Base-by-base conservation (phyloP, 371 early-diverging fungal genomes). In the Syncephalis plumigaleata region DNA sequence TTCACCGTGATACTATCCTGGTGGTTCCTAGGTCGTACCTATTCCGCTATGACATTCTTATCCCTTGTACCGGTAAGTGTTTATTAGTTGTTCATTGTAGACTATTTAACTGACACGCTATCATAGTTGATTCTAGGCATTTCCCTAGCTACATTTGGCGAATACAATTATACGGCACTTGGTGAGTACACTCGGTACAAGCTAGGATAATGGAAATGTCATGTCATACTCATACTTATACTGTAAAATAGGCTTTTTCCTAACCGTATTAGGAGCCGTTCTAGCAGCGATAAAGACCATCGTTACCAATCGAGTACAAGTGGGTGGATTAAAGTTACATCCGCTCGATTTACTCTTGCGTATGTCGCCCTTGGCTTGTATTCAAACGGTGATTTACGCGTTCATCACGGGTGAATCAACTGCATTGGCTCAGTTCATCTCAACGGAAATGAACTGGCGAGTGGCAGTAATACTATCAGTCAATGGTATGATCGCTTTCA, bases 401-500 rank as follows among this genome's bases (percentile, higher is more conserved):
- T 70, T 68, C 47, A 50, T 67, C 24, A 70, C 70, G 9, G 91
- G 89, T 17, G 91, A 91, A 56, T 40, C 78, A 39, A 60, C 58
- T 5, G 52, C 57, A 8, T 72, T 76, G 2, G 54, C 55, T 36
- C 59, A 64, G 20, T 84, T 71, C 52, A 59, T 65, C 38, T 39
- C 46, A 31, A 61, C 63, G 1, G 63, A 67, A 47, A 67, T 73
- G 61, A 69, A 65, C 5, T 44, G 27, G 9, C 55, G 48, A 0
- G 46, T 85, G 42, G 56, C 64, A 9, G 31, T 61, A 43, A 80
- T 72, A 9, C 64, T 91, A 22, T 43, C 70, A 5, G 50, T 78
- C 44, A 89, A 91, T 51, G 87, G 87, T 20, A 52, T 74, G 11
- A 66, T 89, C 48, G 92, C 92, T 1, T 89, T 91, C 61, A 69